Conservation (phyloP, 2,329 filamentous ascomycete genomes). For the Dothideomycetes sp. region DNA sequence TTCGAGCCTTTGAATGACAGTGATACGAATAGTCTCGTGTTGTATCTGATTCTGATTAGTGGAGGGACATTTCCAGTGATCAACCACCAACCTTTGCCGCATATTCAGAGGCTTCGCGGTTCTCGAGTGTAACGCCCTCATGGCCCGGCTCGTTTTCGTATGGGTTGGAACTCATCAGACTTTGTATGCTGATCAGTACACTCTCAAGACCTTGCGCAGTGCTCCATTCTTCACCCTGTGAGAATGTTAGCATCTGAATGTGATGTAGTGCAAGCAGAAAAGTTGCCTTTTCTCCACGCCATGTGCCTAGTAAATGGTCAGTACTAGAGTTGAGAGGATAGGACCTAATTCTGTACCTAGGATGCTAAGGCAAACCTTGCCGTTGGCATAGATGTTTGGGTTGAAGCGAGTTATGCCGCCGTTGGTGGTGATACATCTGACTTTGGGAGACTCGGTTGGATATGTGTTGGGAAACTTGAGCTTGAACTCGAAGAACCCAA, state of each 20-base stretch:
- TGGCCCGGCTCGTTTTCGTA: conserved; percentile 96
- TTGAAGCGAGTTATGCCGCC: conserved; percentile 84
- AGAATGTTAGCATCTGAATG: neutral
- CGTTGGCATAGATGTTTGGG: conserved; percentile 86
- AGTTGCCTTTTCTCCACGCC: conserved; percentile 60
- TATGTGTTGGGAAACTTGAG: conserved; percentile 54
- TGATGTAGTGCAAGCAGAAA: neutral
- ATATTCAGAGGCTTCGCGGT: conserved; percentile 4
- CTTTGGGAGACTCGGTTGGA: conserved; percentile 52
- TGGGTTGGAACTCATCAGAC: conserved; percentile 83
- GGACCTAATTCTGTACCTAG: conserved; percentile 32
- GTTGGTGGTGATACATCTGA: conserved; percentile 73
- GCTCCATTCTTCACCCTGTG: conserved; percentile 78
- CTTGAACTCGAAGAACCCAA: conserved; percentile 85
- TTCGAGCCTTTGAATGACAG: conserved; percentile 78
- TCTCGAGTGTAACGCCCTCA: conserved; percentile 51
- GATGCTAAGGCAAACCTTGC: conserved; percentile 77
- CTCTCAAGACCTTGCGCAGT: conserved; percentile 92
- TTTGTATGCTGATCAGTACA: conserved; percentile 89
- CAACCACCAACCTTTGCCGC: conserved; percentile 7
- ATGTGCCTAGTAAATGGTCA: conserved; percentile 44
- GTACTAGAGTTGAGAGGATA: neutral
- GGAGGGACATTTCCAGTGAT: neutral
- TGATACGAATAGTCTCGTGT: conserved; percentile 79
- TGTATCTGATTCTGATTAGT: conserved; percentile 52